Evolutionary conservation across 1,139 yeast genomes (phyloP).

Genomic region (Hyphopichia burtonii): DNA sequence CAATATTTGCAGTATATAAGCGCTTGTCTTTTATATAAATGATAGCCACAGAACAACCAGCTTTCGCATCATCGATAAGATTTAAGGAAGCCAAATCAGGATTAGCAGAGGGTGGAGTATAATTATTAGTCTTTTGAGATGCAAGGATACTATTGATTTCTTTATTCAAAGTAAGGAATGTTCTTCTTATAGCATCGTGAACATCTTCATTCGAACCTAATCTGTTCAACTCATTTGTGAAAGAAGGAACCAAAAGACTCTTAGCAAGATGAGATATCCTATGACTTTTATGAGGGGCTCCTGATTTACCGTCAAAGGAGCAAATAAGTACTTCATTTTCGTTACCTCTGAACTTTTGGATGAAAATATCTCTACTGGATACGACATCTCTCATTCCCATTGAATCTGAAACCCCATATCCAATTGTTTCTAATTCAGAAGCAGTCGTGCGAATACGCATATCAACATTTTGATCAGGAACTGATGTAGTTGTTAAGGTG

Average conservation of each 20-base stretch:
- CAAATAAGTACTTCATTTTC: conserved; percentile 72
- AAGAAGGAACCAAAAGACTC: conserved; percentile 62
- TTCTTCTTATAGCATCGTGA: conserved; percentile 71
- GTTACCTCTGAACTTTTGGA: conserved; percentile 85
- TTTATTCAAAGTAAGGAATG: conserved; percentile 77
- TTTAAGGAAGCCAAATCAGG: conserved; percentile 46
- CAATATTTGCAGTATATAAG: conserved; percentile 83
- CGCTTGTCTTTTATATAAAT: conserved; percentile 71
- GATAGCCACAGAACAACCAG: conserved; percentile 88
- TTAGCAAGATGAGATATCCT: conserved; percentile 73
- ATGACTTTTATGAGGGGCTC: conserved; percentile 58
- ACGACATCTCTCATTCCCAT: conserved; percentile 70
- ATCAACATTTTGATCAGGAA: conserved; percentile 85
- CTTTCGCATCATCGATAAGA: conserved; percentile 61
- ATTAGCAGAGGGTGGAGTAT: conserved; percentile 19
- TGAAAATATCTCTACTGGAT: conserved; percentile 78
- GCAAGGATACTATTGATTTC: conserved; percentile 57
- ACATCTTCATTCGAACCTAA: conserved; percentile 44
- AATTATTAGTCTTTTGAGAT: conserved; percentile 32
- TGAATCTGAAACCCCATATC: conserved; percentile 90
- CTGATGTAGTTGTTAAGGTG: conserved; percentile 76
- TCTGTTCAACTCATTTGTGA: conserved; percentile 61
- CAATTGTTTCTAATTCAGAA: conserved; percentile 73
- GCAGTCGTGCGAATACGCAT: conserved; percentile 91
- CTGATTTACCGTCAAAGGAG: conserved; percentile 81